Conservation (phyloP, 441 rosid species). For the Manihot esculenta region DNA sequence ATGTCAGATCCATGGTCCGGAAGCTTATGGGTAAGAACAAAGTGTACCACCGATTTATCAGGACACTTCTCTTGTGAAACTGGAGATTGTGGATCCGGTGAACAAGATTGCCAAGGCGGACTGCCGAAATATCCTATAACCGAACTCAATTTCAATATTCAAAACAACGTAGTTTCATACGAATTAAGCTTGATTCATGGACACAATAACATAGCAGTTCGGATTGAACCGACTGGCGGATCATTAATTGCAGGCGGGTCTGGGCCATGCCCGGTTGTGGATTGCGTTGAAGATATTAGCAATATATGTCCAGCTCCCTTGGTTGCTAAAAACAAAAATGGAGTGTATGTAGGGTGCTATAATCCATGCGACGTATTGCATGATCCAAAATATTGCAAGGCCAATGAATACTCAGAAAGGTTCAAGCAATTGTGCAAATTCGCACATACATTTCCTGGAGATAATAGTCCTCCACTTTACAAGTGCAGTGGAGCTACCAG, state of each 20-base stretch:
- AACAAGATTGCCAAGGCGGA: slow-evolving; percentile 19
- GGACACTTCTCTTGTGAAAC: slow-evolving; percentile 31
- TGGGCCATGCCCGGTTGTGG: slow-evolving; percentile 32
- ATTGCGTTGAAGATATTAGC: slow-evolving; percentile 23
- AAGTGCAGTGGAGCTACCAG: slow-evolving; percentile 26
- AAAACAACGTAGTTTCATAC: slow-evolving; percentile 19
- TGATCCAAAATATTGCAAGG: slow-evolving; percentile 24
- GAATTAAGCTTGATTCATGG: slow-evolving; percentile 40
- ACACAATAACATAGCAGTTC: slow-evolving; percentile 26
- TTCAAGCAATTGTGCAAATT: slow-evolving; percentile 26
- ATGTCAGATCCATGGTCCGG: slow-evolving; percentile 36
- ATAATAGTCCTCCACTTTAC: slow-evolving; percentile 29
- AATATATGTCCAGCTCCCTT: slow-evolving; percentile 24
- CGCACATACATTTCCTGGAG: slow-evolving; percentile 27
- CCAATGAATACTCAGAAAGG: slow-evolving; percentile 17
- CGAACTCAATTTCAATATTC: slow-evolving; percentile 22
- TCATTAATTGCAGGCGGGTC: slow-evolving; percentile 26
- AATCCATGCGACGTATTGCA: slow-evolving; percentile 26
- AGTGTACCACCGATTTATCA: slow-evolving; percentile 19
- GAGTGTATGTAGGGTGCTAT: slow-evolving; percentile 27
- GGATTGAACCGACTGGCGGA: slow-evolving; percentile 30
- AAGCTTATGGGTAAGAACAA: slow-evolving; percentile 30
- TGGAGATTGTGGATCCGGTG: slow-evolving; percentile 34
- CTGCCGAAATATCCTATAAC: slow-evolving; percentile 28
- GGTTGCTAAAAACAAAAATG: slow-evolving; percentile 16